These are phyloP conservation scores for Chalaropsis thielavioides DNA, from an alignment of 2,329 filamentous ascomycete species.

Conservation along the genomic window DNA sequence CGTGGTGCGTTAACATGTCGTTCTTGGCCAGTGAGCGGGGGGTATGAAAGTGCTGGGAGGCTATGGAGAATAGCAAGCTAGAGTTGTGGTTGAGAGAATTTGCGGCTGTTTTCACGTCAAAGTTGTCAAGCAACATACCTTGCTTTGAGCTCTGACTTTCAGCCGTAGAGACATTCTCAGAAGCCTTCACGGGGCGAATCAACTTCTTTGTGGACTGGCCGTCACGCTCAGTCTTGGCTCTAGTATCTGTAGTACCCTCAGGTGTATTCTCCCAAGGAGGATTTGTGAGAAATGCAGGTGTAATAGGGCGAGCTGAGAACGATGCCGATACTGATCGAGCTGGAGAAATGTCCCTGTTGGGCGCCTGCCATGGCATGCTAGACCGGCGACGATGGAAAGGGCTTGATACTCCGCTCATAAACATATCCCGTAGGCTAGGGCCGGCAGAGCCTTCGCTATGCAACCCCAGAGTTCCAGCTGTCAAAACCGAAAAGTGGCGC, in stretches of 20 bases:
- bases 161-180: neutral
- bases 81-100: neutral
- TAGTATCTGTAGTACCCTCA: neutral
- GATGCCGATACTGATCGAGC: neutral
- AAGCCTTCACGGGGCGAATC: neutral
- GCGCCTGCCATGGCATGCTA: conserved; percentile 11
- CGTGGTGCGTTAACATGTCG: neutral
- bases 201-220: neutral
- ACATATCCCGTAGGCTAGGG: conserved; percentile 6
- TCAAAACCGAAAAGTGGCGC: conserved; percentile 20
- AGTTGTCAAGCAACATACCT: conserved; percentile 1
- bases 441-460: conserved; percentile 16
- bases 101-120: neutral
- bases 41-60: neutral
- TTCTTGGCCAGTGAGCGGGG: neutral
- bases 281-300: neutral
- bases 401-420: conserved; percentile 7
- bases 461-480: conserved; percentile 20
- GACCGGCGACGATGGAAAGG: conserved; percentile 9
- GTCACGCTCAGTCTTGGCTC: neutral
- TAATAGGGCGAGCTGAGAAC: neutral
- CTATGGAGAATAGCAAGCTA: neutral
- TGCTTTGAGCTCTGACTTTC: neutral
- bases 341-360: neutral
- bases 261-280: neutral